phyloP scores from a whole-genome alignment of 495 filamentous ascomycete species.

The Cudoniella acicularis region DNA sequence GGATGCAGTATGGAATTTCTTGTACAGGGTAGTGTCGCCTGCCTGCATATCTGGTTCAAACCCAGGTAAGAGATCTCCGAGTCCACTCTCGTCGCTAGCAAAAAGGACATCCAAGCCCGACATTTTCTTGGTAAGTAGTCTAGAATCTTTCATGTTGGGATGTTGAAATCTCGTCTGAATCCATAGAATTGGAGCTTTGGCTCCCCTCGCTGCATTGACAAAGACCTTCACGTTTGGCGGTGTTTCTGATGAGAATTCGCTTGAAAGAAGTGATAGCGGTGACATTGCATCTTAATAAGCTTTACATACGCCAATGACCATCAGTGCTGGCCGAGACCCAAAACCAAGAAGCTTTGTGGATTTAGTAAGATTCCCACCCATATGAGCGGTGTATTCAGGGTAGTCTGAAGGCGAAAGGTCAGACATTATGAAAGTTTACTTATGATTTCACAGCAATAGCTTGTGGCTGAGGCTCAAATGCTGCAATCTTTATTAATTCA shows the following conservation, averaged over 20 bases:
- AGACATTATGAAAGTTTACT: not conserved
- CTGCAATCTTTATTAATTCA: too few species aligned
- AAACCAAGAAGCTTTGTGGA: not conserved
- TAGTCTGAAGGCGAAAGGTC: not conserved
- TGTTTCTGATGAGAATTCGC: not conserved
- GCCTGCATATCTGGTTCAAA: slow-evolving; percentile 22
- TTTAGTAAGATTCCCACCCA: not conserved
- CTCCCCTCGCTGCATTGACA: not conserved
- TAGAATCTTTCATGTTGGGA: not conserved
- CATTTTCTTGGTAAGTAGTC: not conserved
- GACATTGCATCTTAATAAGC: not conserved
- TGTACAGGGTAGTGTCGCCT: slow-evolving; percentile 30
- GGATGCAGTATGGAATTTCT: slow-evolving; percentile 34
- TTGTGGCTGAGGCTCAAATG: too few species aligned
- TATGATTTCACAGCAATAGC: not conserved
- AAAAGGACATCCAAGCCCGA: not conserved
- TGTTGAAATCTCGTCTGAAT: not conserved
- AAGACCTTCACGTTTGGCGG: not conserved
- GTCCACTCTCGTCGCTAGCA: slow-evolving; percentile 24
- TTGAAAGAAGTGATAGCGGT: not conserved
- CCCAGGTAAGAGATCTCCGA: slow-evolving; percentile 26
- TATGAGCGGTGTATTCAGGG: not conserved
- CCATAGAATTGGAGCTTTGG: not conserved
- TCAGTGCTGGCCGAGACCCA: not conserved
- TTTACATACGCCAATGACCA: not conserved